Percentiles rank a stretch among this genome's conserved stretches.
phyloP scores from a whole-genome alignment of 805 yeast genomes.

The Starmerella asiatica region DNA sequence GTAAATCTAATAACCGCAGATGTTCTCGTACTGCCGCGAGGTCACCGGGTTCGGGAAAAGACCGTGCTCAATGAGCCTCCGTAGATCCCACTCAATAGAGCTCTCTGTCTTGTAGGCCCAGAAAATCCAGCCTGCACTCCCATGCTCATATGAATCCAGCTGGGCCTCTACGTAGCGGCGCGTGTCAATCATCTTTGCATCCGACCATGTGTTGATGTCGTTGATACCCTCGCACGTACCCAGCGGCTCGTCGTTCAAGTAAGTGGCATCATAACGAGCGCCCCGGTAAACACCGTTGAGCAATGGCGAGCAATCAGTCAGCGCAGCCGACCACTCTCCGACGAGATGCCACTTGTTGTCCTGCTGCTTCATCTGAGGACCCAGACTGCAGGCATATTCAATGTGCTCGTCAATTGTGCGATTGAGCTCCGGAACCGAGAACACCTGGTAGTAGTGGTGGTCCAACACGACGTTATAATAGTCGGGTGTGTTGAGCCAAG shows the following conservation, averaged over 20 bases:
- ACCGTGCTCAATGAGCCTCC: slow-evolving; percentile 40
- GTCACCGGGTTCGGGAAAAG: slow-evolving; percentile 71
- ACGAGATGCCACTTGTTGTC: slow-evolving; percentile 63
- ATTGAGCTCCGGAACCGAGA: slow-evolving; percentile 47
- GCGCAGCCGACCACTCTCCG: slow-evolving; percentile 88
- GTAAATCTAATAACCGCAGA: slow-evolving; percentile 36
- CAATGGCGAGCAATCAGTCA: slow-evolving; percentile 85
- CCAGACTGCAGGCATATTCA: slow-evolving; percentile 40
- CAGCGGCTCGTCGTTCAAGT: slow-evolving; percentile 32
- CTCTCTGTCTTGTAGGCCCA: slow-evolving; percentile 90
- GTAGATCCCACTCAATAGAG: slow-evolving; percentile 76
- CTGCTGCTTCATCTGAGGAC: slow-evolving; percentile 27
- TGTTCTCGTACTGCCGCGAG: slow-evolving; percentile 55
- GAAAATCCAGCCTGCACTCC: slow-evolving; percentile 67
- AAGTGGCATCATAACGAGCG: slow-evolving; percentile 63
- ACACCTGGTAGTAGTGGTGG: slow-evolving; percentile 86
- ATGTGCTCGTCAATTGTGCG: slow-evolving; percentile 52
- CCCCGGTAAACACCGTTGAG: slow-evolving; percentile 77
- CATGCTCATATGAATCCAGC: slow-evolving; percentile 63
- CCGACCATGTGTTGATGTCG: slow-evolving; percentile 43
- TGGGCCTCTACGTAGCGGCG: slow-evolving; percentile 79
- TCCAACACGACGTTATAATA: slow-evolving; percentile 65
- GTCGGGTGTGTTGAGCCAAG: slow-evolving; percentile 21
- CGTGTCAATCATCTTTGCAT: slow-evolving; percentile 39
- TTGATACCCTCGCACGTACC: slow-evolving; percentile 50